Base-by-base conservation (phyloP, 2,329 filamentous ascomycete species). In the Aspergillus ochraceoroseus region DNA sequence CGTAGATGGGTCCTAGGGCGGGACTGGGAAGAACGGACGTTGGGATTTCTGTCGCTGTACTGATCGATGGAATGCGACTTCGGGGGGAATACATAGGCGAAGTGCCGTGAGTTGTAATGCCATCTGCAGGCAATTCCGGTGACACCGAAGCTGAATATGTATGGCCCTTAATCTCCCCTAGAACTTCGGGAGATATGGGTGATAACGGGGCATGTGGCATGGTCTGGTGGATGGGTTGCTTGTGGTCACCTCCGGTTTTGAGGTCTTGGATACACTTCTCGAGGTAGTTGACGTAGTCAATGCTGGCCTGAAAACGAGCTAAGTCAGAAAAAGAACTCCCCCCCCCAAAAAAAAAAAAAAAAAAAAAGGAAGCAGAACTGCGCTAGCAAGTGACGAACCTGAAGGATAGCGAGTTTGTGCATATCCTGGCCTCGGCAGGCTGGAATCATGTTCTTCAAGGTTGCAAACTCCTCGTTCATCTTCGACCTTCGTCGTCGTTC, bases 381-480 rank as follows among this genome's bases (percentile, higher is more conserved):
- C 26, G 26, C 7, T 13, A 26, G 12, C 2, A 20, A 12, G 3
- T 4, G 17, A 64, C 75, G 49, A 63, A 94, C 89, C 79, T 95
- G 88, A 35, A 96, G 69, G 53, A 96, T 95, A 11, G 89, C 88
- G 42, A 96, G 71, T 67, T 98, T 98, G 66, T 96, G 92, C 92
- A 96, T 96, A 58, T 96, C 90, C 52, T 82, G 78, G 5, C 88
- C 89, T n/a, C 78, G 80, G 64, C 92, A 96, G 2, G 92, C 90
- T 0, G 92, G 92, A 42, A 96, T 94, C 85, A 98, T 88, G 55
- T 83, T 79, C 68, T 96, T 96, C 51, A 96, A 70, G 11, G 94
- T 84, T 2, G 81, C 85, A 68, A 96, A 96, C 67, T 96, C 92
- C 63, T 96, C 90, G 54, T 98, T 96, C 90, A 96, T 98, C 72